A percentile compares a stretch with the other conserved stretches of the same genome.
These are phyloP conservation scores for Cutaneotrichosporon cutaneum DNA, from an alignment of 1,284 basidiomycete species.

Conservation along the genomic window DNA sequence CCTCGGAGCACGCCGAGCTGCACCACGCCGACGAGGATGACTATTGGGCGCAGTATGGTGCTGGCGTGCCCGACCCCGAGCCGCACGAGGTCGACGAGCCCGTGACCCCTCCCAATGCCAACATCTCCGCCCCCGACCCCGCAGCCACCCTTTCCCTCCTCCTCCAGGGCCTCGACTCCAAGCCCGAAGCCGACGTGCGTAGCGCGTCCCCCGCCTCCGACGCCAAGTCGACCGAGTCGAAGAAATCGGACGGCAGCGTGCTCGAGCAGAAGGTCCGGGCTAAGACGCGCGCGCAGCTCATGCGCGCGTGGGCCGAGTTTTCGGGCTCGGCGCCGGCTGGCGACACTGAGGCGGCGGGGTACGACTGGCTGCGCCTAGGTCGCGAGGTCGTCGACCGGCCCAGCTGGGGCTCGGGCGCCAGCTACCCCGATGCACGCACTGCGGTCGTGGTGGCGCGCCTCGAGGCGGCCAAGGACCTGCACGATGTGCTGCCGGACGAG, in stretches of 20 bases:
- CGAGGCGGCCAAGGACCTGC: conserved; percentile 38
- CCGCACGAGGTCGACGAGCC: conserved; percentile 8
- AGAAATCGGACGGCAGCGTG: conserved; percentile 6
- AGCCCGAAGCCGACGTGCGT: background rate
- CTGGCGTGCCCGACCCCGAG: conserved; percentile 13
- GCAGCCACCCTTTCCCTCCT: conserved; percentile 18
- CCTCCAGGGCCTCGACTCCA: conserved; percentile 10
- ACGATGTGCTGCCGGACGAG: conserved; percentile 22
- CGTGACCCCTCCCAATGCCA: conserved; percentile 11
- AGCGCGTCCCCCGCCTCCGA: background rate
- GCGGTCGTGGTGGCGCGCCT: conserved; percentile 29
- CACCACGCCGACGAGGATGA: conserved; percentile 33
- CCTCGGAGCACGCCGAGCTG: conserved; percentile 12
- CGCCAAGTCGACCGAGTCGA: background rate
- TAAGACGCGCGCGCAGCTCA: conserved; percentile 28
- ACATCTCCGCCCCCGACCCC: conserved; percentile 12
- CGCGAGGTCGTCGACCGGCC: conserved; percentile 28
- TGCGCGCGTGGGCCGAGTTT: conserved; percentile 28
- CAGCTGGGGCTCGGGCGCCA: background rate
- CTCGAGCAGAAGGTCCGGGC: conserved; percentile 29
- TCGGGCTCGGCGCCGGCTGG: background rate
- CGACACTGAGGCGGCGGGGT: conserved; percentile 36
- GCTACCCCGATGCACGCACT: background rate
- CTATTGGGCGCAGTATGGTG: conserved; percentile 47
- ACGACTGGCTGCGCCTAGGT: conserved; percentile 39